Evolutionary conservation across 1,284 basidiomycete genomes (phyloP).

Genomic region (Filobasidium uniguttulatum): DNA sequence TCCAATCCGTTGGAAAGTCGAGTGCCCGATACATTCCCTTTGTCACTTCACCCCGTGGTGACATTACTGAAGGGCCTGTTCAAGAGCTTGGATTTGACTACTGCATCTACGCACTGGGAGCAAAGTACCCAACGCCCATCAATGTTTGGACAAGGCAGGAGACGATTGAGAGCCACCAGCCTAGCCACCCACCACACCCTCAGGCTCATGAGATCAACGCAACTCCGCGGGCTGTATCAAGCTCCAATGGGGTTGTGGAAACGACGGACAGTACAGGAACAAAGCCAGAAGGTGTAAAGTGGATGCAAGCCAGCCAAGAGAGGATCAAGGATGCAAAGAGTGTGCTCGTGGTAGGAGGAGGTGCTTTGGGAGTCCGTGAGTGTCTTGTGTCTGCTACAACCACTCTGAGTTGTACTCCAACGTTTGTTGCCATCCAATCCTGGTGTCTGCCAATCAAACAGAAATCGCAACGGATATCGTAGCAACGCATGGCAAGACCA

Average conservation of each 20-base stretch:
- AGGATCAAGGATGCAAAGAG: conserved; percentile 29
- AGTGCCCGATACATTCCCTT: conserved; percentile 7
- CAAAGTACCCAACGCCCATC: conserved; percentile 31
- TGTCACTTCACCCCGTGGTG: too few species aligned
- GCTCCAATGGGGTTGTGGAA: neutral
- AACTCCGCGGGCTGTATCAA: neutral
- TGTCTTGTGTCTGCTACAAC: too few species aligned
- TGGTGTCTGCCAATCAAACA: conserved; percentile 15
- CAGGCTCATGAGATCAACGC: neutral
- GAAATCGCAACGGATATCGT: conserved; percentile 41
- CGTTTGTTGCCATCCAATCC: too few species aligned
- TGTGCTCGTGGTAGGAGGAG: conserved; percentile 40
- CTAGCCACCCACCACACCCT: neutral
- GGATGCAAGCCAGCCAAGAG: conserved; percentile 20
- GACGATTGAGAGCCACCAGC: neutral
- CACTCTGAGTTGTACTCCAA: too few species aligned
- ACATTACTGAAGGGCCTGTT: conserved; percentile 21
- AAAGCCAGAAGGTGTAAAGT: conserved; percentile 17
- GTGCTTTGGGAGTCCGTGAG: conserved; percentile 41
- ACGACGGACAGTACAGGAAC: conserved; percentile 2
- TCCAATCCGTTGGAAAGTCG: conserved; percentile 2
- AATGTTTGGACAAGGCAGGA: conserved; percentile 26
- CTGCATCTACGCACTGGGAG: conserved; percentile 37
- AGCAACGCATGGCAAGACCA: conserved; percentile 39
- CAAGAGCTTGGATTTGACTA: conserved; percentile 37